These are phyloP conservation scores for Ophiocordyceps unilateralis DNA, from an alignment of 2,329 filamentous ascomycete genomes.

Conservation along the genomic window DNA sequence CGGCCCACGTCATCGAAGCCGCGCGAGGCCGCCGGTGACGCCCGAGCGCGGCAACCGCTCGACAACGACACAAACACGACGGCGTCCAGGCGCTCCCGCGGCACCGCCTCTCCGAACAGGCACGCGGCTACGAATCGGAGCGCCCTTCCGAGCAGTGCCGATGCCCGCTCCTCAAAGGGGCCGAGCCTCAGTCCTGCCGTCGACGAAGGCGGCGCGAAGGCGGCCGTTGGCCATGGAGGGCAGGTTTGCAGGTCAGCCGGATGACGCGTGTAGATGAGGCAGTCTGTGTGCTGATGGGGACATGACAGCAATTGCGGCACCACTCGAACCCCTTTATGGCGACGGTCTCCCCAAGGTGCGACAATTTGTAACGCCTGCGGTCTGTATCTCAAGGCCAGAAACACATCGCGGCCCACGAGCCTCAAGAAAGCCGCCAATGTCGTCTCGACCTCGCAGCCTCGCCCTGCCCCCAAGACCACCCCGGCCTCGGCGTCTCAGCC, in stretches of 20 bases:
- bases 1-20: conserved; percentile 17
- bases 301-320: conserved; percentile 73
- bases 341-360: conserved; percentile 77
- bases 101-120: conserved; percentile 10
- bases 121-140: background rate
- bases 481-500: conserved; percentile 22
- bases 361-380: conserved; percentile 98
- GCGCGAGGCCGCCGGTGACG: conserved; percentile 6
- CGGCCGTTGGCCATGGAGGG: conserved; percentile 26
- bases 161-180: conserved; percentile 8
- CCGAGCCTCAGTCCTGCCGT: conserved; percentile 12
- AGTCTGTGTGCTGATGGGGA: background rate
- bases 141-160: conserved; percentile 8
- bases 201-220: conserved; percentile 5
- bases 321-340: conserved; percentile 85
- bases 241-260: conserved; percentile 53
- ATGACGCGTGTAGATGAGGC: background rate
- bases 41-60: conserved; percentile 5
- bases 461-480: conserved; percentile 21
- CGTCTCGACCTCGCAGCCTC: conserved; percentile 23
- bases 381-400: conserved; percentile 83
- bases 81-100: conserved; percentile 6
- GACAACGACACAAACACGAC: conserved; percentile 6
- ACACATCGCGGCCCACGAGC: conserved; percentile 77
- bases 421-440: conserved; percentile 57